These are phyloP conservation scores for Candida parachauliodes DNA, from an alignment of 805 yeast genomes.

Conservation along the genomic window DNA sequence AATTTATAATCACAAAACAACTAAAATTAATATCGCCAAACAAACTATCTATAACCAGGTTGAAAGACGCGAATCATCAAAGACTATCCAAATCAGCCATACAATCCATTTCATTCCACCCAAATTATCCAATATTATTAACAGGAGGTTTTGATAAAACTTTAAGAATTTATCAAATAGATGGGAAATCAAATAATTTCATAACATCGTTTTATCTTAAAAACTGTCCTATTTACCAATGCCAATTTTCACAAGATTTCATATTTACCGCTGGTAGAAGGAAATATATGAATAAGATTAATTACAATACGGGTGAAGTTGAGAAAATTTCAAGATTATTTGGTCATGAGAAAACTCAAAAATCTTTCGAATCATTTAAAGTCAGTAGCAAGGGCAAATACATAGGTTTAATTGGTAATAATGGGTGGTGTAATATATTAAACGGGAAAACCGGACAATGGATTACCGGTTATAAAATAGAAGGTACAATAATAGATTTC, in stretches of 20 bases:
- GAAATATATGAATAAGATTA: slow-evolving; percentile 90
- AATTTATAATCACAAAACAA: slow-evolving; percentile 41
- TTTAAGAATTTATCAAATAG: slow-evolving; percentile 81
- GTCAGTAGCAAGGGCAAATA: slow-evolving; percentile 68
- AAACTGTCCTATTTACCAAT: slow-evolving; percentile 76
- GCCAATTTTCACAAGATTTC: slow-evolving; percentile 56
- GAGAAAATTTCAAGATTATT: slow-evolving; percentile 87
- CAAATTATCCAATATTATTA: slow-evolving; percentile 72
- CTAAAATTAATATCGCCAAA: slow-evolving; percentile 64
- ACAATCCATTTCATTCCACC: slow-evolving; percentile 85
- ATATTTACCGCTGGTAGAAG: slow-evolving; percentile 90
- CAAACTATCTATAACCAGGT: slow-evolving; percentile 69
- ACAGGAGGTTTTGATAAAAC: slow-evolving; percentile 94
- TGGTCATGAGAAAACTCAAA: slow-evolving; percentile 85
- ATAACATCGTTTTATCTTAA: slow-evolving; percentile 80
- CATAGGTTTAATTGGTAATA: slow-evolving; percentile 74
- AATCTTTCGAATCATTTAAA: slow-evolving; percentile 82
- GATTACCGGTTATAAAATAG: slow-evolving; percentile 81
- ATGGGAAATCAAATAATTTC: slow-evolving; percentile 76
- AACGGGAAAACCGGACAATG: slow-evolving; percentile 81
- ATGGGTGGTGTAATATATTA: slow-evolving; percentile 87
- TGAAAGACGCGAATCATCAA: slow-evolving; percentile 80
- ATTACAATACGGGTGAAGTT: slow-evolving; percentile 61
- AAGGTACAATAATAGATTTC: slow-evolving; percentile 81
- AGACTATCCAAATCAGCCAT: slow-evolving; percentile 72